These are phyloP conservation scores for Collybia sp. DNA, from an alignment of 768 basidiomycete genomes.

Conservation along the genomic window DNA sequence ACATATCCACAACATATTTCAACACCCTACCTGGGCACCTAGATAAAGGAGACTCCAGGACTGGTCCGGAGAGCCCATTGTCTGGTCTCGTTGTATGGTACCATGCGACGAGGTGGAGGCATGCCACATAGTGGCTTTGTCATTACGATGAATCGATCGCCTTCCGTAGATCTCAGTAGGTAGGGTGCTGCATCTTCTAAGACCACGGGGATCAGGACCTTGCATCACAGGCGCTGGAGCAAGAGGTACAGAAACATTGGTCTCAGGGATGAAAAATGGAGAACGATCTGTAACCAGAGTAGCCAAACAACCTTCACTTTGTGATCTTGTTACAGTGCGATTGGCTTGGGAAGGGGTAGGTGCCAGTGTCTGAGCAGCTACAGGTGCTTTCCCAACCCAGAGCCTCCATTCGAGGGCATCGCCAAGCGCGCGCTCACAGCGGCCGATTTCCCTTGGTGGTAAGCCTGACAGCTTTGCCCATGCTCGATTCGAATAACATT, in stretches of 20 bases:
- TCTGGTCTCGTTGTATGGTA: not conserved
- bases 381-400: constrained; percentile 76
- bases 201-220: constrained; percentile 9
- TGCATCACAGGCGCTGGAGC: not conserved
- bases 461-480: constrained; percentile 95
- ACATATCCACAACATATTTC: not conserved
- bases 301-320: constrained; percentile 41
- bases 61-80: not conserved
- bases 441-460: constrained; percentile 78
- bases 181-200: constrained; percentile 38
- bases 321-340: constrained; percentile 42
- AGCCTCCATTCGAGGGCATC: constrained; percentile 87
- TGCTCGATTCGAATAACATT: constrained; percentile 88
- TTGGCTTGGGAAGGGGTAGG: constrained; percentile 12
- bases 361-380: constrained; percentile 14
- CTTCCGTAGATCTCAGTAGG: constrained; percentile 26
- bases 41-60: constrained; percentile 1
- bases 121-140: constrained; percentile 3
- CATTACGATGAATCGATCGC: not conserved
- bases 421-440: constrained; percentile 85
- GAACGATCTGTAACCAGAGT: constrained; percentile 9
- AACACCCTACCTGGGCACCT: constrained; percentile 3
- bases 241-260: constrained; percentile 3
- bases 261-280: constrained; percentile 19
- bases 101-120: constrained; percentile 1